Evolutionary conservation across 441 rosid species (phyloP), one percentile per base, ranked within the genome.

Genomic region (Pelargonium fulgidum): DNA sequence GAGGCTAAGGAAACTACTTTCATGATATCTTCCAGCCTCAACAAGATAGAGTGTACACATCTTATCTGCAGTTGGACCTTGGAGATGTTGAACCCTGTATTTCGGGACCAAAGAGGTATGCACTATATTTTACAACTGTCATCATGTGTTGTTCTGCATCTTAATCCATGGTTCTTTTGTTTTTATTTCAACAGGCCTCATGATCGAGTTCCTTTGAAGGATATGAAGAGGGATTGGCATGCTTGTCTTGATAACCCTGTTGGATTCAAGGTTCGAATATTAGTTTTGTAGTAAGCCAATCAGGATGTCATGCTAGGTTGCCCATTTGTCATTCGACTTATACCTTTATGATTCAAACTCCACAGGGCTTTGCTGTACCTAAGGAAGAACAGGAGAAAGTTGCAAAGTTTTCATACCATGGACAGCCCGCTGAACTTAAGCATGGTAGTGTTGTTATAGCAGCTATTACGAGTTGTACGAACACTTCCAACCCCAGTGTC

Each of bases 221-320:
- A 85, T 64, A 83, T 84, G 92, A 87, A 84, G 79, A 83, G 79
- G 54, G 92, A 87, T 68, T 88, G 90, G 90, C 85, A 82, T 64
- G 80, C 87, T 14, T 86, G 93, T 74, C 85, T 84, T 68, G 82
- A 82, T 66, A 86, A 72, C 10, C 75, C 67, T 39, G 85, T 85
- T 63, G 90, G 93, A 69, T 88, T 86, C 74, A 88, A 87, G 87
- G 92, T 85, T 62, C 75, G 82, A 73, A 45, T 48, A 7, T 3
- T 16, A 6, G 41, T 58, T 59, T 44, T 33, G 39, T 64, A 41
- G 8, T 13, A 17, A 19, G 36, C 16, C 24, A n/a, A 36, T 56
- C 4, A 10, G 17, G 14, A 11, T 10, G 44, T 13, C 45, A 63
- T 26, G 66, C 5, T 7, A 63, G 44, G 16, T 33, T 13, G 7